These are phyloP conservation scores for Penicillium freii DNA, from an alignment of 2,329 filamentous ascomycete species.

Conservation along the genomic window DNA sequence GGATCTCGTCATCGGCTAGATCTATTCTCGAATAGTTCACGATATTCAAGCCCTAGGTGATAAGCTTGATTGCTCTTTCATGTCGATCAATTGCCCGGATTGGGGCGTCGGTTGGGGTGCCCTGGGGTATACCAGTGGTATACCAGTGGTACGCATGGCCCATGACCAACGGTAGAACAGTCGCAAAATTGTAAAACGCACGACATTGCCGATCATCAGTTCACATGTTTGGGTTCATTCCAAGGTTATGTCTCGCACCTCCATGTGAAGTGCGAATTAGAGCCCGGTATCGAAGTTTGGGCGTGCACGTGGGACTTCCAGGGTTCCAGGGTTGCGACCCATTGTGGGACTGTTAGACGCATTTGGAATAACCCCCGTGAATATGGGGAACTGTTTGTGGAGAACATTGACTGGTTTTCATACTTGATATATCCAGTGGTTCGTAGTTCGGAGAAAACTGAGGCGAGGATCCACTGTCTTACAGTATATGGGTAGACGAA, in stretches of 20 bases:
- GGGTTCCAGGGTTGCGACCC: background rate
- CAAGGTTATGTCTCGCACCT: background rate
- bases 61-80: background rate
- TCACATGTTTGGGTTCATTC: background rate
- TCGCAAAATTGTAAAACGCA: background rate
- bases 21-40: background rate
- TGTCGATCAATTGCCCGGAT: conserved; percentile 7
- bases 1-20: background rate
- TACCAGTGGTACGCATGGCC: background rate
- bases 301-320: background rate
- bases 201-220: background rate
- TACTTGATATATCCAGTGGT: background rate
- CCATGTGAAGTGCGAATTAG: background rate
- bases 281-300: background rate
- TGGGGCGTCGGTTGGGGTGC: background rate
- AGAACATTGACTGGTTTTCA: background rate
- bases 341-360: background rate
- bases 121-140: background rate
- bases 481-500: background rate
- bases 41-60: background rate
- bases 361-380: background rate
- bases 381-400: background rate
- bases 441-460: background rate
- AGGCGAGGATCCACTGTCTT: background rate
- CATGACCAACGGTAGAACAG: background rate